phyloP scores from a whole-genome alignment of 1,284 basidiomycete genomes.

The Ceratobasidium sp. region DNA sequence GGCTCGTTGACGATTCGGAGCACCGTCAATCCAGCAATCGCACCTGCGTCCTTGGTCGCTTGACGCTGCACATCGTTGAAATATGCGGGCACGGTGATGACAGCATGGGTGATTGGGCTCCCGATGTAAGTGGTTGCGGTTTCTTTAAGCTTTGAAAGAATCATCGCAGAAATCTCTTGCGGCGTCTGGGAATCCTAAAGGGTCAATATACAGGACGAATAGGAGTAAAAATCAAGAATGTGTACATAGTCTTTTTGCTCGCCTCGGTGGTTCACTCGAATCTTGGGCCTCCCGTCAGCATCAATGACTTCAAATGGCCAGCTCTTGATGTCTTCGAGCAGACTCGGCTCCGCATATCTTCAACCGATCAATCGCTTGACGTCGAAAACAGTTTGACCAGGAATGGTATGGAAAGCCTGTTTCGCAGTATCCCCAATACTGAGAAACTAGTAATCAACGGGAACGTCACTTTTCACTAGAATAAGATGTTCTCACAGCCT shows the following conservation, averaged over 20 bases:
- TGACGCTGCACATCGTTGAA: slow-evolving; percentile 73
- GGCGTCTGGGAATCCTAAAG: slow-evolving; percentile 72
- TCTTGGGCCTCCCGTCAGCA: slow-evolving; percentile 94
- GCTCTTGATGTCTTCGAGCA: slow-evolving; percentile 70
- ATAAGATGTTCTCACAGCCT: slow-evolving; percentile 56
- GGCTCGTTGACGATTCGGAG: slow-evolving; percentile 73
- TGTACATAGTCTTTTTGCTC: slow-evolving; percentile 93
- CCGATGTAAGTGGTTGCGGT: slow-evolving; percentile 98
- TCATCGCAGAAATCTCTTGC: slow-evolving; percentile 94
- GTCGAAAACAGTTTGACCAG: slow-evolving; percentile 66
- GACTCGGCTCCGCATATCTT: slow-evolving; percentile 67
- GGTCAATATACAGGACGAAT: slow-evolving; percentile 12
- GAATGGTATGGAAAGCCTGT: slow-evolving; percentile 65
- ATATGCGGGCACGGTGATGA: slow-evolving; percentile 96
- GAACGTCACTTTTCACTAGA: too few relatives aligned
- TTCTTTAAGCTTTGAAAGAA: slow-evolving; percentile 98
- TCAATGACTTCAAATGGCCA: slow-evolving; percentile 92
- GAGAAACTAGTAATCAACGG: too few relatives aligned
- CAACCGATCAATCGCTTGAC: slow-evolving; percentile 74
- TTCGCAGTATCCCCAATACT: slow-evolving; percentile 69
- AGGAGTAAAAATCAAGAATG: slow-evolving; percentile 73
- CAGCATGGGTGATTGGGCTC: slow-evolving; percentile 95
- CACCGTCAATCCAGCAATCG: slow-evolving; percentile 70
- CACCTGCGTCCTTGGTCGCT: slow-evolving; percentile 71
- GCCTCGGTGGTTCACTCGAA: slow-evolving; percentile 97